Evolutionary conservation across 306 rosid genomes (phyloP).

Genomic region (Oemleria cerasiformis): DNA sequence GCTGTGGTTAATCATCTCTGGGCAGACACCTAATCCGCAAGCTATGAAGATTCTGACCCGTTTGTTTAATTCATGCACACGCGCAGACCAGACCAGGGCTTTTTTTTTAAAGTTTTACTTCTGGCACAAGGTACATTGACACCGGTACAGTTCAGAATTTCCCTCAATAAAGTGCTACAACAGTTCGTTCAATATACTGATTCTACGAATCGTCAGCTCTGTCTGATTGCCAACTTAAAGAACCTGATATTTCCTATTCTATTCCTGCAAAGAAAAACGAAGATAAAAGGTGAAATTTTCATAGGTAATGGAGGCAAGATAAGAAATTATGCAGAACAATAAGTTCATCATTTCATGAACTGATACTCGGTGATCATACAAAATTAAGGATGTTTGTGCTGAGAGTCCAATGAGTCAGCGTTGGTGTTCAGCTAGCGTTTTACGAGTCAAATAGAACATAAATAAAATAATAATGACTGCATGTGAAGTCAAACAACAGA

Average conservation of each 20-base stretch:
- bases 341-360: background rate
- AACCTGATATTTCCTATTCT: slow-evolving; percentile 36
- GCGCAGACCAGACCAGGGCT: slow-evolving; percentile 30
- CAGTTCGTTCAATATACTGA: slow-evolving; percentile 37
- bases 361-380: background rate
- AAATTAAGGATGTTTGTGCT: no score
- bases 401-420: background rate
- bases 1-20: slow-evolving; percentile 29
- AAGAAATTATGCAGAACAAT: background rate
- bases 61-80: slow-evolving; percentile 33
- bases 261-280: slow-evolving; percentile 33
- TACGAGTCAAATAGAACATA: background rate
- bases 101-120: slow-evolving; percentile 12
- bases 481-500: background rate
- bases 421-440: background rate
- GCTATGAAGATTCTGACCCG: slow-evolving; percentile 33
- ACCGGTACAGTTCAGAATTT: slow-evolving; percentile 27
- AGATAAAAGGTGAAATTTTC: background rate
- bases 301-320: background rate
- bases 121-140: slow-evolving; percentile 36
- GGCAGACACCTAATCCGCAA: slow-evolving; percentile 31
- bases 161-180: slow-evolving; percentile 24
- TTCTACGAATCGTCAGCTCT: slow-evolving; percentile 32
- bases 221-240: slow-evolving; percentile 39
- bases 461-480: background rate